Evolutionary conservation across 495 filamentous ascomycete species (phyloP).

Genomic region (Durotheca rogersii): DNA sequence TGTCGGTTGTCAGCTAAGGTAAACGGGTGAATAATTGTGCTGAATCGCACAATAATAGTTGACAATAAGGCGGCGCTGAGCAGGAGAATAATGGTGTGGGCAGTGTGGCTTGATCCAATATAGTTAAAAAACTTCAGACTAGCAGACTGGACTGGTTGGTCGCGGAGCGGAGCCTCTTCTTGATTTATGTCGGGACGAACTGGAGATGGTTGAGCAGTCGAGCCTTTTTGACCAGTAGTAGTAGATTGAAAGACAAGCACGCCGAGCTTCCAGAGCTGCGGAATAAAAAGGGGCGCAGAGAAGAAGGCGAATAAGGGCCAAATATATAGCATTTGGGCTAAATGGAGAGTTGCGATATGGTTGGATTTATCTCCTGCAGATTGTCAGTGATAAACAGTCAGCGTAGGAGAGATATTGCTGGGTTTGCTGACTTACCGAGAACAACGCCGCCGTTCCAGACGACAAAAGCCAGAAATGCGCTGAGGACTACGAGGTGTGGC

Average conservation of each 20-base stretch:
- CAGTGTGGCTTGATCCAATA: conserved; percentile 26
- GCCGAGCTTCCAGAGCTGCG: conserved; percentile 26
- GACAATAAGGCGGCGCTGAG: conserved; percentile 46
- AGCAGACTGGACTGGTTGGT: conserved; percentile 17
- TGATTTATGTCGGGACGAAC: no score
- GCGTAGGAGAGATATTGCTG: conserved; percentile 3
- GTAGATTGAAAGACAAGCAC: not conserved
- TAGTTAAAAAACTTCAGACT: conserved; percentile 8
- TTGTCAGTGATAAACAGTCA: conserved; percentile 7
- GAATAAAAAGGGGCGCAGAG: conserved; percentile 73
- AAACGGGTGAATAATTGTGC: conserved; percentile 94
- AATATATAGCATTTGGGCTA: conserved; percentile 93
- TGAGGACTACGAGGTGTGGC: conserved; percentile 69
- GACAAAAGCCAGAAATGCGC: conserved; percentile 71
- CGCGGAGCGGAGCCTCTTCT: no score
- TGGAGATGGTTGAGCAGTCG: no score
- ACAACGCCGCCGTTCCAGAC: conserved; percentile 89
- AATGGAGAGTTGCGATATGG: conserved; percentile 82
- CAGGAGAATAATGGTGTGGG: conserved; percentile 34
- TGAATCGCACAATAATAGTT: conserved; percentile 64
- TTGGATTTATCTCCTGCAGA: conserved; percentile 82
- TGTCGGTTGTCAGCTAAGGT: conserved; percentile 95
- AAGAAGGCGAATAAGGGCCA: conserved; percentile 89
- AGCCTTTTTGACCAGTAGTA: no score
- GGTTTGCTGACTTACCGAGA: conserved; percentile 59